Base-by-base conservation (phyloP, 805 yeast species). In the Hermanozyma aechmeae region DNA sequence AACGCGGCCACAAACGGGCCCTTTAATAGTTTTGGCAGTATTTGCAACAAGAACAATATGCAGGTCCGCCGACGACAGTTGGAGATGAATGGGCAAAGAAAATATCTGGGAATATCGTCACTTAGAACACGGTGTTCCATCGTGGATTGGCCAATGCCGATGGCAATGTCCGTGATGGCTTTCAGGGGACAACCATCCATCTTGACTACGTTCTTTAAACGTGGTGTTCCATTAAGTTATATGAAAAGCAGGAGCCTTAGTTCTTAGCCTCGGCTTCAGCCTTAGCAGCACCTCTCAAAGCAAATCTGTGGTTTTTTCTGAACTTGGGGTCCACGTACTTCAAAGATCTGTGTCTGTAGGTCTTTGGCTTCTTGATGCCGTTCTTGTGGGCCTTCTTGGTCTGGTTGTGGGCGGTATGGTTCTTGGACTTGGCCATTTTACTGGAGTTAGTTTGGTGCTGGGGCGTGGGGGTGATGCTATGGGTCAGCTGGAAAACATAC, bases 341-440 rank as follows among this genome's bases (percentile, higher is more conserved):
- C 71, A 85, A 76, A 49, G 97, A 87, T 53, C 96, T 95, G 79
- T 89, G 86, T 76, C 84, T 87, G 94, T 77, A 71, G 62, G 95
- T 80, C 79, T 76, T 83, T 57, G 96, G 96, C 87, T 89, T 92
- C 83, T 89, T 89, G 76, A 92, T 89, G 76, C 98, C 98, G 82
- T 92, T 92, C 67, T 80, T 87, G 96, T 92, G 98, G 61, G 97
- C 97, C 93, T 92, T 92, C 68, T 71, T 82, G 86, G 81, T 83
- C 74, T 89, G 97, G 93, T 92, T 92, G 74, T 92, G 98, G 73
- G 86, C 87, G 72, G 98, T 92, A 70, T 92, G 97, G 75, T 92
- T 92, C 96, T 92, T 92, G 53, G 97, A 89, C 76, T 92, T 92
- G 70, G 98, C 67, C 98, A 92, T 89, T 71, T 56, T 66, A 60